Evolutionary conservation across 73 alveolate species (phyloP), one percentile per base, ranked within the genome.

Genomic region (Paramecium bursaria): DNA sequence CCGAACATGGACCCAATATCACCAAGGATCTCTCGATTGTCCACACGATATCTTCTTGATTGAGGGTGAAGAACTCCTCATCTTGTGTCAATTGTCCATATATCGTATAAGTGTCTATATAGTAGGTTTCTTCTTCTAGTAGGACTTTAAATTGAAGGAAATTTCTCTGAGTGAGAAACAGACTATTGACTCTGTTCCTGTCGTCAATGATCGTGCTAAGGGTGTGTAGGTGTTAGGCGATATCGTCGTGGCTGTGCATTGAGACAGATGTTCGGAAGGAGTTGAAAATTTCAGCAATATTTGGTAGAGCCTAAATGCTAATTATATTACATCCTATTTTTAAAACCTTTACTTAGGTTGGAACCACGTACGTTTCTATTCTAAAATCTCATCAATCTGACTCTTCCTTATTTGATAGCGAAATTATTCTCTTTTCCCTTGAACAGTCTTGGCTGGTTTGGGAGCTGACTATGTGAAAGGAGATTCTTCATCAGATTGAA

Each of bases 321-420:
- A 48, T 48, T 48, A 9, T 19, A 9, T 17, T n/a, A 42, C 26
- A 21, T 21, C 33, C 17, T n/a, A 9, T 39, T 39, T 7, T 7
- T 7, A 7, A 39, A 39, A 35, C 27, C 82, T 3, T 13, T 67
- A 17, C 44, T 67, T 67, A 2, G 82, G 82, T 17, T 39, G 26
- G 44, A 39, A 67, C 82, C 82, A 67, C 82, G 44, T 67, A 21
- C 82, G 17, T 21, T 67, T 67, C 57, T 67, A 39, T 15, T 67
- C 82, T 26, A 67, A 67, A 39, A 39, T 39, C 44, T 67, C 82
- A 22, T 67, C 82, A 1, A 67, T 67, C 11, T 47, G 17, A 9
- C 44, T 57, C 22, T 42, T 67, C 15, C 82, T 17, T 4, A 67
- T 67, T 67, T 67, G 50, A 10, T 39, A 39, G 5, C 82, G 2